phyloP scores from a whole-genome alignment of 805 yeast species.

The Schwanniomyces occidentalis region DNA sequence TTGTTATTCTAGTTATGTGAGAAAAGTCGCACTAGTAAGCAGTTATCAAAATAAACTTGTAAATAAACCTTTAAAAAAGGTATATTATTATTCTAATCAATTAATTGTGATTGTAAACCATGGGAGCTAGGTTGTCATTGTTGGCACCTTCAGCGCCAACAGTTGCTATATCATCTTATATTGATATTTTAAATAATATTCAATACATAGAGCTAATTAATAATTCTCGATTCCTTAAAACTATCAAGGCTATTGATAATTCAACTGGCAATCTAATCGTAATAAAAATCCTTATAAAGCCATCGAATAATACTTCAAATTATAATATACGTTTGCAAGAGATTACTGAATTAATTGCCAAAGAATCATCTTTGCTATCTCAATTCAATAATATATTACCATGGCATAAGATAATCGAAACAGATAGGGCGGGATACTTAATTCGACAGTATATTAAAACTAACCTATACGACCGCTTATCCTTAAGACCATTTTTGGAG shows the following conservation, averaged over 20 bases:
- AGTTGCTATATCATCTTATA: slow-evolving; percentile 85
- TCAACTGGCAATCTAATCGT: slow-evolving; percentile 65
- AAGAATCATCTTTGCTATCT: slow-evolving; percentile 41
- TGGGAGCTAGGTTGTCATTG: slow-evolving; percentile 88
- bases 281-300: slow-evolving; percentile 78
- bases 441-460: slow-evolving; percentile 78
- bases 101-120: too few species aligned
- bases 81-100: too few species aligned
- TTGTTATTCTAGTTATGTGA: too few species aligned
- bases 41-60: too few species aligned
- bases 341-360: slow-evolving; percentile 27
- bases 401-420: slow-evolving; percentile 73
- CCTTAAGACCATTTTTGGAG: slow-evolving; percentile 85
- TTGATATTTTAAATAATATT: slow-evolving; percentile 72
- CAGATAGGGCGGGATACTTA: slow-evolving; percentile 89
- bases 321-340: slow-evolving; percentile 24
- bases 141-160: slow-evolving; percentile 91
- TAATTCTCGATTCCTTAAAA: slow-evolving; percentile 80
- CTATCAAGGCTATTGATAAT: slow-evolving; percentile 73
- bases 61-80: too few species aligned
- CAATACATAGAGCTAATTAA: slow-evolving; percentile 77
- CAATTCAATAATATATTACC: slow-evolving; percentile 65
- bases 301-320: slow-evolving; percentile 21
- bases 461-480: slow-evolving; percentile 82
- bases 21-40: too few species aligned